These are phyloP conservation scores for Picea sitchensis DNA, from an alignment of 75 land plant genomes.

Conservation along the genomic window DNA sequence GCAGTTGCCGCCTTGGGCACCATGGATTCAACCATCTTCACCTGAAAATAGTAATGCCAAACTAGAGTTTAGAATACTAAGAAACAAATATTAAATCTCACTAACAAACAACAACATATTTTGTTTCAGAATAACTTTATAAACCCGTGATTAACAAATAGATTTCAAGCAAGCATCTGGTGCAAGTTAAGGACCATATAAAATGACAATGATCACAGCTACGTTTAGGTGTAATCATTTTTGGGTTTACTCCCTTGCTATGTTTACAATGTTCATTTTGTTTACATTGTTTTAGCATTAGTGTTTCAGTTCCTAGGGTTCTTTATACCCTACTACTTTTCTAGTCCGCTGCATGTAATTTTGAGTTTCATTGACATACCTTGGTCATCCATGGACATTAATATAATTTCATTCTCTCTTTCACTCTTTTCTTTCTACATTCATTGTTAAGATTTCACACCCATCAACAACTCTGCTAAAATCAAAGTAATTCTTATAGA, in stretches of 20 bases:
- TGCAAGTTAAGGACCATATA: background rate
- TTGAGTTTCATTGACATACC: no score
- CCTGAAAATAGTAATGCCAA: slow-evolving; percentile 38
- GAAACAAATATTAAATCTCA: background rate
- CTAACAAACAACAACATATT: background rate
- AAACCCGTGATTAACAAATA: background rate
- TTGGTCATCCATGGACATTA: no score
- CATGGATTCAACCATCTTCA: slow-evolving; percentile 76
- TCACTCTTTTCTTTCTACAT: no score
- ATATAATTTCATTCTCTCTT: no score
- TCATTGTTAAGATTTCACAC: background rate
- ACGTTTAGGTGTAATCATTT: no score
- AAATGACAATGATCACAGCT: background rate
- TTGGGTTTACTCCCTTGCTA: no score
- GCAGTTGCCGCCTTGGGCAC: slow-evolving; percentile 59
- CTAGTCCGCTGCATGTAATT: no score
- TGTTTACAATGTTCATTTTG: no score
- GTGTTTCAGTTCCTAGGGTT: no score
- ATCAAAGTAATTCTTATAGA: background rate
- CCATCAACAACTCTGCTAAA: background rate
- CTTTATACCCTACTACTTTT: no score
- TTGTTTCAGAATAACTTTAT: background rate
- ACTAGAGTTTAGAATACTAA: background rate
- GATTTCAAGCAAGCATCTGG: background rate
- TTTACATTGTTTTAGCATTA: no score